Conservation (phyloP, 495 filamentous ascomycete species). For the Neurospora sp. region DNA sequence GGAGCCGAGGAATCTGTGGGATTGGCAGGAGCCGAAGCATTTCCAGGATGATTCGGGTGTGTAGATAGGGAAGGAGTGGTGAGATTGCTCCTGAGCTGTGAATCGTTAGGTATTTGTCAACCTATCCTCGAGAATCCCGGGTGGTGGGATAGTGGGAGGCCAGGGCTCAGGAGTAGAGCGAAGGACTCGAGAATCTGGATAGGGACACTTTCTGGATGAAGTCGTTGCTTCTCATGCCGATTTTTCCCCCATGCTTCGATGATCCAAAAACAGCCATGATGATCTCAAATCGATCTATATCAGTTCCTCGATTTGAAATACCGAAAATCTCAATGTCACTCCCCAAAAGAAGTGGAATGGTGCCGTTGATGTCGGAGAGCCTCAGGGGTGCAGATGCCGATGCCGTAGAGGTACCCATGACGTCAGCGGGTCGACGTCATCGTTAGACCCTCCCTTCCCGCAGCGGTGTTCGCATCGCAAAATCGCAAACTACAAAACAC, state of each 20-base stretch:
- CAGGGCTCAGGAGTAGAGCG: too few relatives aligned
- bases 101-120: too few relatives aligned
- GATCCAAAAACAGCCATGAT: background rate
- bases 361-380: background rate
- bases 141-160: too few relatives aligned
- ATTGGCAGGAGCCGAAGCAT: conserved; percentile 6
- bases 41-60: conserved; percentile 24
- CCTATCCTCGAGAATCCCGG: too few relatives aligned
- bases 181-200: too few relatives aligned
- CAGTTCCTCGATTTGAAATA: background rate
- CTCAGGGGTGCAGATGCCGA: background rate
- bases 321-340: background rate
- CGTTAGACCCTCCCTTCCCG: background rate
- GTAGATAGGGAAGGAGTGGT: background rate
- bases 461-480: background rate
- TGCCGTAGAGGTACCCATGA: background rate
- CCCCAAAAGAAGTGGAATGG: background rate
- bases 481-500: background rate
- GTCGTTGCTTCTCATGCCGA: too few relatives aligned
- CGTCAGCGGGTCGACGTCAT: background rate
- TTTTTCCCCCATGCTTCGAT: too few relatives aligned
- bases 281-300: background rate
- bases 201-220: too few relatives aligned
- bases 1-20: conserved; percentile 4
- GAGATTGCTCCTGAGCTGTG: too few relatives aligned